Conservation (phyloP, 768 basidiomycete genomes). For the Psilocybe sp. region DNA sequence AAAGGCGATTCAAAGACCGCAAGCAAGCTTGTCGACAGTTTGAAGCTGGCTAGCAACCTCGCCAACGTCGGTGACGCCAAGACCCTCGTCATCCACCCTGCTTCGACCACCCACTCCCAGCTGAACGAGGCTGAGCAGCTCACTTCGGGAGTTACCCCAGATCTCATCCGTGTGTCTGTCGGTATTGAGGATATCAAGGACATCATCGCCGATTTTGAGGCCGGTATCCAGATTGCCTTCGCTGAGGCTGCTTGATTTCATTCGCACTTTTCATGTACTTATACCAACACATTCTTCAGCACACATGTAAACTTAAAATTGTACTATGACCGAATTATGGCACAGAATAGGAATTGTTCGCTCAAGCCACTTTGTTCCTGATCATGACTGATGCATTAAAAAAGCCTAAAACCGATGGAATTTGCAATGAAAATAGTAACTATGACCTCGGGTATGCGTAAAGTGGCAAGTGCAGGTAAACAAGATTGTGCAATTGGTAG, state of each 20-base stretch:
- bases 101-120: slow-evolving; percentile 75
- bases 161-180: slow-evolving; percentile 61
- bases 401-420: too few relatives aligned
- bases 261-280: too few relatives aligned
- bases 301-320: too few relatives aligned
- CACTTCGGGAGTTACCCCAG: slow-evolving; percentile 68
- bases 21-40: slow-evolving; percentile 62
- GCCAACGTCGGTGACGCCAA: slow-evolving; percentile 83
- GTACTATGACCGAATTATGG: too few relatives aligned
- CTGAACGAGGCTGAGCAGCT: slow-evolving; percentile 58
- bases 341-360: too few relatives aligned
- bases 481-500: too few relatives aligned
- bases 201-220: slow-evolving; percentile 41
- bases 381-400: too few relatives aligned
- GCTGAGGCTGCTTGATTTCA: slow-evolving; percentile 4
- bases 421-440: too few relatives aligned
- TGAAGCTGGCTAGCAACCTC: slow-evolving; percentile 69
- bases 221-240: slow-evolving; percentile 29
- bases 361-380: too few relatives aligned
- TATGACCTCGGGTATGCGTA: too few relatives aligned
- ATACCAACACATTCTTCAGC: too few relatives aligned
- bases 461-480: too few relatives aligned
- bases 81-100: slow-evolving; percentile 78
- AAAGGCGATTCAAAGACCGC: slow-evolving; percentile 52
- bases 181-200: slow-evolving; percentile 42